Conservation (phyloP, 1,284 basidiomycete genomes). For the Pseudozyma hubeiensis region DNA sequence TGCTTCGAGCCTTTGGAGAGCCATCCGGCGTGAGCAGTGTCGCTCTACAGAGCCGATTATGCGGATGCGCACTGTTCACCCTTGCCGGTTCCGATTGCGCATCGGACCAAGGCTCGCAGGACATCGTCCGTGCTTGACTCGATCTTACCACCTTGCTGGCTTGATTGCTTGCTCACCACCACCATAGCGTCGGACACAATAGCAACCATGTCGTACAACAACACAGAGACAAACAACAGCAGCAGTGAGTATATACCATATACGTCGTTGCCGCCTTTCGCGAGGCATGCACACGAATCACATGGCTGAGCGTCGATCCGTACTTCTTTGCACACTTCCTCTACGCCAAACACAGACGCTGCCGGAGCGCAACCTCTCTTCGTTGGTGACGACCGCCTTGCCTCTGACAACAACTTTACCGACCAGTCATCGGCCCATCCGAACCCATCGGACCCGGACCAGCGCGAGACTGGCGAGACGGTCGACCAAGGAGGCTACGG, state of each 20-base stretch:
- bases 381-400: constrained; percentile 40
- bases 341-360: constrained; percentile 11
- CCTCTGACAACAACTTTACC: constrained; percentile 46
- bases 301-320: background rate
- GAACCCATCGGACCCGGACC: constrained; percentile 24
- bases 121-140: too few species aligned
- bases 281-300: background rate
- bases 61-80: constrained; percentile 10
- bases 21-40: too few species aligned
- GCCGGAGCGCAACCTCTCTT: constrained; percentile 32
- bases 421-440: constrained; percentile 35
- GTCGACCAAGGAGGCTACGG: constrained; percentile 48
- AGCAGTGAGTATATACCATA: constrained; percentile 20
- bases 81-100: background rate
- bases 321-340: background rate
- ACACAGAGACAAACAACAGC: constrained; percentile 14
- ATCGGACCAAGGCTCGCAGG: too few species aligned
- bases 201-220: constrained; percentile 19
- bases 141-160: too few species aligned
- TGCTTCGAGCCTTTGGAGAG: too few species aligned
- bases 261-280: background rate
- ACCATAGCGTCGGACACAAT: background rate
- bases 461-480: constrained; percentile 31
- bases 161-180: too few species aligned
- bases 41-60: background rate